phyloP scores from a whole-genome alignment of 2,329 filamentous ascomycete genomes.

The Raffaelea ambrosiae region DNA sequence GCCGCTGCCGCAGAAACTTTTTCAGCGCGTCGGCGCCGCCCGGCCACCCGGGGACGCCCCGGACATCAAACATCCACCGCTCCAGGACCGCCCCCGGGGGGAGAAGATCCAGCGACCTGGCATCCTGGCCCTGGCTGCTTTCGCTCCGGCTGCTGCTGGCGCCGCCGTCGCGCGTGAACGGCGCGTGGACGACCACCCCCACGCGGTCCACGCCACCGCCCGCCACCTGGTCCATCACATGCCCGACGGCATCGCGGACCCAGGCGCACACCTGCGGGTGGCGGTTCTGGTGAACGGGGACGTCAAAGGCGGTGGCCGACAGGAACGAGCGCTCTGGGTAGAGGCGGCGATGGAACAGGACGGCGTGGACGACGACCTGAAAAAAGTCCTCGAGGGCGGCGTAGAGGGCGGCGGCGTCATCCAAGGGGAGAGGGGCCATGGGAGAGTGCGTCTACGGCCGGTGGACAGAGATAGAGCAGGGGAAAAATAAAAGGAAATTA shows the following conservation, averaged over 20 bases:
- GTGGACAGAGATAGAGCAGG: neutral
- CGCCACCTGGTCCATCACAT: constrained; percentile 62
- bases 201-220: constrained; percentile 26
- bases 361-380: constrained; percentile 73
- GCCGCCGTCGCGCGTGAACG: constrained; percentile 1
- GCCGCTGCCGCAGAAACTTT: constrained; percentile 13
- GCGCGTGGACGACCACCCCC: constrained; percentile 11
- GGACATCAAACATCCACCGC: constrained; percentile 53
- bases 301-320: constrained; percentile 71
- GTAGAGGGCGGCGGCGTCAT: constrained; percentile 47
- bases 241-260: constrained; percentile 71
- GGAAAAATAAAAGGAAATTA: neutral
- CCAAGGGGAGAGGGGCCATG: constrained; percentile 3
- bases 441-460: too few relatives aligned
- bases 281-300: constrained; percentile 74
- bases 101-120: constrained; percentile 5
- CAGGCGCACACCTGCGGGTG: constrained; percentile 81
- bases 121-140: neutral
- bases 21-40: constrained; percentile 21
- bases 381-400: constrained; percentile 70
- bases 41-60: constrained; percentile 39
- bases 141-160: constrained; percentile 2
- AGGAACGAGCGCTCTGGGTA: constrained; percentile 76
- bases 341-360: constrained; percentile 72
- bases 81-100: constrained; percentile 38